Evolutionary conservation across 2,329 filamentous ascomycete species (phyloP), one percentile per base, ranked within the genome.

Genomic region (Ophiocordyceps polyrhachis-furcata): DNA sequence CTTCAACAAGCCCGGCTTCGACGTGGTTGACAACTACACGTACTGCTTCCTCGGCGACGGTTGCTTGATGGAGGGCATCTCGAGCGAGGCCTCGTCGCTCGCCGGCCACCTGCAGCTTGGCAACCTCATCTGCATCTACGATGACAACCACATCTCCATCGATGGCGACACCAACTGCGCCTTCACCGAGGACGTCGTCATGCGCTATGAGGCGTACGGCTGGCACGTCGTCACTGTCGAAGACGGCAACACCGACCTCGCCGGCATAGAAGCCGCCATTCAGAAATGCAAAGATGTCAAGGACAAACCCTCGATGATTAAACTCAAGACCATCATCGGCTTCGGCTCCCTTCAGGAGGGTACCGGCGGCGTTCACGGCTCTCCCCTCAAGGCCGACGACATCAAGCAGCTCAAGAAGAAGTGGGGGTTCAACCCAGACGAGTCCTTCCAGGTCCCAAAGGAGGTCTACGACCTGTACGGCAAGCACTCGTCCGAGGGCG

Each of bases 21-120:
- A 87, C 53, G 69, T 98, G 47, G 69, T 93, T 67, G 82, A 93
- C 77, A 95, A 96, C 81, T 79, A 95, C 77, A 98, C 91, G 62
- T 98, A 88, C 71, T 70, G 66, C 67, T 94, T 96, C 77, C 84
- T 98, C 62, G 91, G 91, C 63, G 91, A 98, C 73, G 91, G 91
- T 54, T 98, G 91, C 69, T 77, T 93, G 68, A 93, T 93, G 88
- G 91, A 98, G 74, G 91, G 91, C 74, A 76, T 98, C 70, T 86
- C 91, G 54, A 77, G 78, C 61, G 91, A 98, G 73, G 89, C 91
- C 58, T 85, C 75, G 55, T 94, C 87, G 49, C 75, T 87, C 55
- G 91, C 91, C 55, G 91, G 91, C 61, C 91, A 98, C 72, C 76
- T 96, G 66, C 83, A 96, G 76, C 79, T 98, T 52, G 91, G 89